Evolutionary conservation across 345 rosid species (phyloP), one percentile per base, ranked within the genome.

Genomic region (Salix exigua): DNA sequence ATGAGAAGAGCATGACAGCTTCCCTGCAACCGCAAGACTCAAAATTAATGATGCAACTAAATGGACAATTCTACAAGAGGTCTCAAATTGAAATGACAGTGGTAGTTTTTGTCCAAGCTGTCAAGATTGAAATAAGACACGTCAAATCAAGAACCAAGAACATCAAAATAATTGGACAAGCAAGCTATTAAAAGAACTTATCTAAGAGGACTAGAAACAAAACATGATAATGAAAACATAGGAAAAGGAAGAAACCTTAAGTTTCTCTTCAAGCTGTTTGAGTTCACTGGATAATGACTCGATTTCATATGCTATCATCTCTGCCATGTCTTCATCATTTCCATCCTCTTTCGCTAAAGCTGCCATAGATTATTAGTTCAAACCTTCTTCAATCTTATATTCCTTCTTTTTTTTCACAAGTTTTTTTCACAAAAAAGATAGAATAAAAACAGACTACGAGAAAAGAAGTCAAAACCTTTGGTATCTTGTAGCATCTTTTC

Each of bases 261-360:
- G 92, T 79, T 84, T 92, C 80, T 90, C 90, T 86, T 93, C 98
- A 23, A 93, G 94, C 79, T 83, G 89, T 79, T 88, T 81, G 66
- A 89, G 86, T 82, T 93, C 88, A 55, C 66, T 79, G 42, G 91
- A 76, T 69, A 93, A 87, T 17, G 97, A 96, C 37, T 76, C 79
- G n/a, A 93, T 85, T 83, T 96, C 99, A 81, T 66, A 81, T 65
- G 87, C 88, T 75, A 95, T 91, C 98, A 96, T 96, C 85, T 96
- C 96, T 68, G 92, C 90, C 99, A 96, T 96, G 75, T 91, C 99
- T 83, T 85, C 92, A 78, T 92, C 97, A 70, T 83, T 86, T 70
- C 87, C 91, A 75, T 85, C 90, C 70, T 91, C 97, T 83, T 89
- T 91, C 30, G 86, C 89, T 79, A 95, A 85, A 81, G 88, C 98